Evolutionary conservation across 2,329 filamentous ascomycete species (phyloP).

Genomic region (Botrytis medusae): DNA sequence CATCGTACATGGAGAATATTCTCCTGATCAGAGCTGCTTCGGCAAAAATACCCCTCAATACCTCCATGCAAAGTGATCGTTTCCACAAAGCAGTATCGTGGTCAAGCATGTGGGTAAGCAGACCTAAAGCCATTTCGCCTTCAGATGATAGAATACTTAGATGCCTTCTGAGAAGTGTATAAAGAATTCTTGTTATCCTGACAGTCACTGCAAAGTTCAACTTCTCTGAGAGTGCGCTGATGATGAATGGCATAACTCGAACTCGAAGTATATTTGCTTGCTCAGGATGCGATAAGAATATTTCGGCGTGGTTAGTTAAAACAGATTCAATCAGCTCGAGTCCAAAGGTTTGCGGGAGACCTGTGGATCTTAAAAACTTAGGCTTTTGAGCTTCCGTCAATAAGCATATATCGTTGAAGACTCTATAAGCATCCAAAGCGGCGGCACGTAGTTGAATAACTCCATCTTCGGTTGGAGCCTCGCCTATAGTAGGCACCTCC

Average conservation of each 20-base stretch:
- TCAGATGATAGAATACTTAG: constrained; percentile 72
- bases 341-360: constrained; percentile 77
- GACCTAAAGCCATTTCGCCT: constrained; percentile 77
- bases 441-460: constrained; percentile 68
- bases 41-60: constrained; percentile 81
- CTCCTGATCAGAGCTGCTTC: constrained; percentile 76
- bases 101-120: constrained; percentile 84
- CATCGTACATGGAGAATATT: constrained; percentile 80
- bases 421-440: constrained; percentile 80
- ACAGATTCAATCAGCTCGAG: constrained; percentile 91
- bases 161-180: constrained; percentile 77
- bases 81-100: constrained; percentile 86
- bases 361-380: constrained; percentile 76
- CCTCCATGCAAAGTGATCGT: constrained; percentile 84
- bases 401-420: constrained; percentile 88
- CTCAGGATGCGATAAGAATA: constrained; percentile 77
- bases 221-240: constrained; percentile 73
- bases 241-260: constrained; percentile 79
- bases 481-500: constrained; percentile 60
- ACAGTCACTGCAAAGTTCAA: constrained; percentile 80
- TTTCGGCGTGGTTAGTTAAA: constrained; percentile 76
- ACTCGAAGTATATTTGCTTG: constrained; percentile 75
- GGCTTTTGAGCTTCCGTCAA: constrained; percentile 82
- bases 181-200: constrained; percentile 77
- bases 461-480: constrained; percentile 66